Evolutionary conservation across 2,329 filamentous ascomycete genomes (phyloP).

Genomic region (Penicillium sp.): DNA sequence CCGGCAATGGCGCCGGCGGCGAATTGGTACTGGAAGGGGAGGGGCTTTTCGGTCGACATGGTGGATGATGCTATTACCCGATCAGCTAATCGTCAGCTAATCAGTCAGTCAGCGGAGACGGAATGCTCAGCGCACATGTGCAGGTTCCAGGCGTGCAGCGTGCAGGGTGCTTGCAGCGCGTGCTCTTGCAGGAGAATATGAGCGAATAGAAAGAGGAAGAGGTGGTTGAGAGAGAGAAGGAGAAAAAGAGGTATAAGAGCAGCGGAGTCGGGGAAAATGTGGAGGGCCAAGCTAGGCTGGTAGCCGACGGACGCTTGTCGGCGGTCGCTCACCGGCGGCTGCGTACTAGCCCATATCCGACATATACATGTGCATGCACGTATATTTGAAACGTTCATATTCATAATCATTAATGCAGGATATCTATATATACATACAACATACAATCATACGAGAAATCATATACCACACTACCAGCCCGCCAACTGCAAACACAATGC

Average conservation of each 20-base stretch:
- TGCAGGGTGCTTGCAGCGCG: not conserved
- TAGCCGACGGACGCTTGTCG: no score
- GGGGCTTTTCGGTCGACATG: conserved; percentile 66
- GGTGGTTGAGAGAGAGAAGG: not conserved
- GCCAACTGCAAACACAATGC: not conserved
- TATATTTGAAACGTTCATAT: not conserved
- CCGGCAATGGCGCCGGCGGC: conserved; percentile 93
- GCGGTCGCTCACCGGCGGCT: conserved; percentile 2
- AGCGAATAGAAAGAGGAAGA: not conserved
- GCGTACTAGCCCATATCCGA: not conserved
- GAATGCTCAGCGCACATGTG: not conserved
- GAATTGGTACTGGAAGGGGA: conserved; percentile 94
- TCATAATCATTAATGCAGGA: not conserved
- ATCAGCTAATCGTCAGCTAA: not conserved
- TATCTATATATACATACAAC: not conserved
- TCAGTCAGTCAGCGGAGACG: not conserved
- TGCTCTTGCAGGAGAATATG: not conserved
- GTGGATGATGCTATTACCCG: conserved; percentile 27
- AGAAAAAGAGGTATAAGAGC: not conserved
- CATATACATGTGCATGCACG: no score
- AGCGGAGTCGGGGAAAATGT: conserved; percentile 1
- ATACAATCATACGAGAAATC: not conserved
- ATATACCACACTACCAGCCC: not conserved
- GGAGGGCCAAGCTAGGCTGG: not conserved
- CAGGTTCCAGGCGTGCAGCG: not conserved